Conservation (phyloP, 1,139 yeast species). For the Zygosaccharomyces pseudobailii region DNA sequence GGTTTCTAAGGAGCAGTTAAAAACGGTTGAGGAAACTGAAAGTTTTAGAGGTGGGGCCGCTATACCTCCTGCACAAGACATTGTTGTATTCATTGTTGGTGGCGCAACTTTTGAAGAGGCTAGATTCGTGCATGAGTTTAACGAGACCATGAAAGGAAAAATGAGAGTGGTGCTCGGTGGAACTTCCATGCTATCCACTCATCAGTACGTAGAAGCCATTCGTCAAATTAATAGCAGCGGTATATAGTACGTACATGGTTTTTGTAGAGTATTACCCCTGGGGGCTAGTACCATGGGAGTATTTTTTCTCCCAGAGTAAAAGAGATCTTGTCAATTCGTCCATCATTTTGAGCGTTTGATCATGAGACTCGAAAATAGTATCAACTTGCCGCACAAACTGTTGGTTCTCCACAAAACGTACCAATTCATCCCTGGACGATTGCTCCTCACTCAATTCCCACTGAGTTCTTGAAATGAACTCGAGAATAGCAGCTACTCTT, state of each 20-base stretch:
- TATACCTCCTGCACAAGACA: slow-evolving; percentile 54
- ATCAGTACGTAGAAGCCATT: slow-evolving; percentile 44
- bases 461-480: slow-evolving; percentile 83
- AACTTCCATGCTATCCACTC: slow-evolving; percentile 60
- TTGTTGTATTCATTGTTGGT: slow-evolving; percentile 78
- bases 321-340: slow-evolving; percentile 66
- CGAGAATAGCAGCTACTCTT: slow-evolving; percentile 84
- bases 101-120: slow-evolving; percentile 94
- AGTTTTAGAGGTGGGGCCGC: slow-evolving; percentile 15
- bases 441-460: slow-evolving; percentile 72
- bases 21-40: slow-evolving; percentile 38
- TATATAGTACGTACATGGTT: slow-evolving; percentile 10
- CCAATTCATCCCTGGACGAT: slow-evolving; percentile 47
- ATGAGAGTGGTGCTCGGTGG: slow-evolving; percentile 71
- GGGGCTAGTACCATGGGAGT: slow-evolving; percentile 26
- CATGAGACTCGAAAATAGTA: slow-evolving; percentile 44
- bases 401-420: slow-evolving; percentile 43
- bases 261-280: slow-evolving; percentile 2
- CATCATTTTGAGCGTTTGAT: slow-evolving; percentile 59
- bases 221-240: slow-evolving; percentile 5
- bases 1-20: slow-evolving; percentile 45
- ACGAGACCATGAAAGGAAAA: slow-evolving; percentile 44
- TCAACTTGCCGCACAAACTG: slow-evolving; percentile 34
- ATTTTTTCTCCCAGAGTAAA: slow-evolving; percentile 72
- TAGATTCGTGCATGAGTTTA: slow-evolving; percentile 69